phyloP scores from a whole-genome alignment of 805 yeast genomes.

The Zygosaccharomyces lentus region DNA sequence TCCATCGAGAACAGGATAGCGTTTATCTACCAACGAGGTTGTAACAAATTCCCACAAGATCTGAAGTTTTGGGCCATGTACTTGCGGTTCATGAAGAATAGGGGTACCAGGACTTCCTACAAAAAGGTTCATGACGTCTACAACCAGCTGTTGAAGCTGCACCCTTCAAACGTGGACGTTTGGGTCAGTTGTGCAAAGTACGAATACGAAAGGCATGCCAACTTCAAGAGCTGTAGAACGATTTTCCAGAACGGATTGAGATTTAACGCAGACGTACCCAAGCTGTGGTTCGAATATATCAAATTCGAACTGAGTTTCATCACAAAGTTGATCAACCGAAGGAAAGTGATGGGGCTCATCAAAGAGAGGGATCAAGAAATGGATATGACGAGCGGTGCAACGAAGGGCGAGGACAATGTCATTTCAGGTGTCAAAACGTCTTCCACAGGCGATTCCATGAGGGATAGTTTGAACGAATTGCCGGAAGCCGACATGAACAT shows the following conservation, averaged over 20 bases:
- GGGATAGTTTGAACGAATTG: conserved; percentile 60
- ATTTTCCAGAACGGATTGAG: conserved; percentile 80
- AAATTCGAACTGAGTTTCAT: conserved; percentile 85
- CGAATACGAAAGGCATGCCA: conserved; percentile 84
- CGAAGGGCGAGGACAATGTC: conserved; percentile 36
- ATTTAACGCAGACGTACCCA: conserved; percentile 68
- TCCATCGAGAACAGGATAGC: conserved; percentile 77
- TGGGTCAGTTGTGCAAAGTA: conserved; percentile 96
- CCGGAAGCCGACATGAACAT: conserved; percentile 86
- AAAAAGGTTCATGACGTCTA: conserved; percentile 72
- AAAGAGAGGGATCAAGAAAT: conserved; percentile 67
- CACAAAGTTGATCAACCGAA: conserved; percentile 75
- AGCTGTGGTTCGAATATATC: conserved; percentile 80
- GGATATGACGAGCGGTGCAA: conserved; percentile 38
- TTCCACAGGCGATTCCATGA: conserved; percentile 50
- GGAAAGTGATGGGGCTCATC: conserved; percentile 74
- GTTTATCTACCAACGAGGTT: conserved; percentile 79
- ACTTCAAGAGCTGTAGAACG: conserved; percentile 82
- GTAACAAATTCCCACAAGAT: conserved; percentile 73
- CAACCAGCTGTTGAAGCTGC: conserved; percentile 72
- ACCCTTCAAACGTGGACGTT: conserved; percentile 84
- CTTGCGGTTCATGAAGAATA: conserved; percentile 59
- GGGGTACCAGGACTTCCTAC: conserved; percentile 51
- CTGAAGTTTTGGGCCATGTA: conserved; percentile 74
- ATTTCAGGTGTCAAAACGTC: conserved; percentile 43